Evolutionary conservation across 306 rosid genomes (phyloP), one percentile per base, ranked within the genome.

Genomic region (Cicer bijugum): DNA sequence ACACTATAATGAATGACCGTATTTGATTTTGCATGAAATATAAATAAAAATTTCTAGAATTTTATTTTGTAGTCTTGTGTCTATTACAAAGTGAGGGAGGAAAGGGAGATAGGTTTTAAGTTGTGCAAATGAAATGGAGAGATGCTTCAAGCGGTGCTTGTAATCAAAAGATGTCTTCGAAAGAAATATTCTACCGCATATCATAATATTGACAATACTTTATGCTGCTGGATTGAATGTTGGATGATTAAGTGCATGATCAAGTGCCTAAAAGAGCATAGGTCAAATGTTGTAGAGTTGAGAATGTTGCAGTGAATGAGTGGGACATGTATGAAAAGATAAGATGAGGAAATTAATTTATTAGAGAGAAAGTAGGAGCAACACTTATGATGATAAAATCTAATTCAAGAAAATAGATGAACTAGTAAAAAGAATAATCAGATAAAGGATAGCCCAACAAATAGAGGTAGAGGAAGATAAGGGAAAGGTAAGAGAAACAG

Each of bases 21-120:
- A 19, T 67, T 28, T 35, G 42, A 65, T 77, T 64, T 60, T 60
- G 43, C 74, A 60, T 50, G 73, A 19, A 50, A 43, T 66, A 40
- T 70, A 46, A 53, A 44, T 33, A 33, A 12, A 53, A 71, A 63
- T 44, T 72, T 65, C 71, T 44, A n/a, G n/a, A 78, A 52, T 16
- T n/a, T n/a, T 61, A 70, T 52, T 51, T 51, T 39, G 12, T 38
- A 56, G 63, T 67, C 16, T 42, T 67, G 28, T 63, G 60, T 67
- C 74, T 28, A 37, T 66, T 20, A 45, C 50, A 33, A 33, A 66
- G 9, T 56, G 59, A 44, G 5, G 38, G 65, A 43, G 37, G 60
- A 38, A 39, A 61, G 44, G 43, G 33, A 51, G 8, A 52, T 42
- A 42, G 51, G 56, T 65, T 42, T 66, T 44, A 28, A 33, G 48